A percentile compares a stretch with the other conserved stretches of the same genome.
Conservation (phyloP, 768 basidiomycete genomes). For the Lentinula sp. region DNA sequence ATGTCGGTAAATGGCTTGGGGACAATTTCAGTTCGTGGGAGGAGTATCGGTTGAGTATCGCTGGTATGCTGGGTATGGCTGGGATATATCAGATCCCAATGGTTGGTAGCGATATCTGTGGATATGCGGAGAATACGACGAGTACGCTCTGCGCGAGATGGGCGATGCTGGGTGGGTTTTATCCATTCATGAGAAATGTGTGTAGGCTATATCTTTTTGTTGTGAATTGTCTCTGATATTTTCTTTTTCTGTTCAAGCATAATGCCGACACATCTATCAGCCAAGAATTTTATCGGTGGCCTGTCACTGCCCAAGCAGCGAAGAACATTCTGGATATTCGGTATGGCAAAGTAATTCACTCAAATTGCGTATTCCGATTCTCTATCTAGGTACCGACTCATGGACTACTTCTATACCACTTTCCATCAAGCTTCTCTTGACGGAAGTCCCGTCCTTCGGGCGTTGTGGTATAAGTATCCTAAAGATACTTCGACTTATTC, state of each 20-base stretch:
- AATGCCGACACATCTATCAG: constrained; percentile 44
- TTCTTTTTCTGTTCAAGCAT: constrained; percentile 30
- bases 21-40: constrained; percentile 58
- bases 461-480: constrained; percentile 64
- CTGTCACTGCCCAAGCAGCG: constrained; percentile 49
- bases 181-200: constrained; percentile 76
- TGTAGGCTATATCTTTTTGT: constrained; percentile 13
- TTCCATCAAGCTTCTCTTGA: constrained; percentile 52
- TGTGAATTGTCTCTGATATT: neutral
- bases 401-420: constrained; percentile 70
- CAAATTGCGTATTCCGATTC: neutral
- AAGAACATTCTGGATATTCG: constrained; percentile 55
- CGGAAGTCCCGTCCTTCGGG: constrained; percentile 62
- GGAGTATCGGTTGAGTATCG: constrained; percentile 53
- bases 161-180: constrained; percentile 73
- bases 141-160: constrained; percentile 69
- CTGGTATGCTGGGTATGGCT: constrained; percentile 64
- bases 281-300: constrained; percentile 70
- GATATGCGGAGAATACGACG: constrained; percentile 57
- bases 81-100: constrained; percentile 64
- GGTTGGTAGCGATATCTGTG: constrained; percentile 74
- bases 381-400: constrained; percentile 46
- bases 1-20: constrained; percentile 73
- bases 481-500: constrained; percentile 50
- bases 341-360: constrained; percentile 20